A percentile compares a stretch with the other conserved stretches of the same genome.
Evolutionary conservation across 2,329 filamentous ascomycete genomes (phyloP).

Genomic region (Ophiosphaerella narmari): DNA sequence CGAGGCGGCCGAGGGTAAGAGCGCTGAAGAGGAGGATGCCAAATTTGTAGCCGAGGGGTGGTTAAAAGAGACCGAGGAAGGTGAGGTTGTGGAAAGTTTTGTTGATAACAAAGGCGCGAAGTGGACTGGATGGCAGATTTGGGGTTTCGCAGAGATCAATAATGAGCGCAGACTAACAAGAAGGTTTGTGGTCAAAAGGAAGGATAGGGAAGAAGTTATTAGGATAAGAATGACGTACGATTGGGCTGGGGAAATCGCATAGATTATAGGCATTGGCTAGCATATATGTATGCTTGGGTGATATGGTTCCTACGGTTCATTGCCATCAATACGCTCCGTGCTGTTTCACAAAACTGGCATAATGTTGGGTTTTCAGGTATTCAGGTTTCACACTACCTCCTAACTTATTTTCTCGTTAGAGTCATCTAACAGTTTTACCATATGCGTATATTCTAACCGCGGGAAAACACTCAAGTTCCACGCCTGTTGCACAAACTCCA

Average conservation of each 20-base stretch:
- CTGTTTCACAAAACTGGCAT: no score
- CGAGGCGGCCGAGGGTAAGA: constrained; percentile 28
- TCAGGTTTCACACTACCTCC: no score
- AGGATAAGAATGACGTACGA: constrained; percentile 43
- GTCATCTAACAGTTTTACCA: no score
- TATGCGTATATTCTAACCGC: no score
- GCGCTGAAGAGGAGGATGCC: constrained; percentile 24
- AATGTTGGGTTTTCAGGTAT: no score
- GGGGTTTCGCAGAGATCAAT: constrained; percentile 40
- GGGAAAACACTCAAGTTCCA: no score
- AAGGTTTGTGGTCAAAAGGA: constrained; percentile 41
- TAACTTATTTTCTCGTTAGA: no score
- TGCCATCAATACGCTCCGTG: no score
- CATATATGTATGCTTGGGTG: no score
- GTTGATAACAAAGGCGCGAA: constrained; percentile 40
- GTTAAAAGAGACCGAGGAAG: constrained; percentile 34
- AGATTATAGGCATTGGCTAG: not conserved
- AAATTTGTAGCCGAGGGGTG: constrained; percentile 34
- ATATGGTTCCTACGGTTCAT: no score
- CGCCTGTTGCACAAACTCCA: no score
- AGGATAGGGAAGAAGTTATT: constrained; percentile 32
- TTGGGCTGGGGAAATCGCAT: constrained; percentile 27
- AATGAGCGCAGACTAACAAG: constrained; percentile 39
- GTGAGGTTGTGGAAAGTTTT: constrained; percentile 41
- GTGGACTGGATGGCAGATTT: constrained; percentile 44